phyloP scores from a whole-genome alignment of 2,329 filamentous ascomycete genomes.

The Arachnopeziza araneosa region DNA sequence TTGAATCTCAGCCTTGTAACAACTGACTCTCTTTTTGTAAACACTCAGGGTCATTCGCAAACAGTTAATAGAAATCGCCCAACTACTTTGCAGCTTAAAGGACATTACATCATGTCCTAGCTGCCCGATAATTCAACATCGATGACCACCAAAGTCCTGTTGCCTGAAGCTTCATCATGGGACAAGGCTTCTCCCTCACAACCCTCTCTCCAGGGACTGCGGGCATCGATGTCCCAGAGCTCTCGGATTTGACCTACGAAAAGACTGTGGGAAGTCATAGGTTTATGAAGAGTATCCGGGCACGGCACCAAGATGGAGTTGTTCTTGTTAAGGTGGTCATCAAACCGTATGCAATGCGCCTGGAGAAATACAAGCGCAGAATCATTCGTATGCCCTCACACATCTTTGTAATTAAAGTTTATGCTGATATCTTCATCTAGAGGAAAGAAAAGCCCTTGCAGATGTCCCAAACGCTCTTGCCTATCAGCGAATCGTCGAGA shows the following conservation, averaged over 20 bases:
- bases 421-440: constrained; percentile 37
- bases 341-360: constrained; percentile 81
- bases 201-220: constrained; percentile 87
- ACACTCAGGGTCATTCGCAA: neutral
- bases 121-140: constrained; percentile 3
- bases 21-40: neutral
- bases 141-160: constrained; percentile 21
- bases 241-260: constrained; percentile 87
- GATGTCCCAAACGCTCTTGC: constrained; percentile 86
- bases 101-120: constrained; percentile 13
- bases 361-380: constrained; percentile 71
- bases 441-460: constrained; percentile 71
- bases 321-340: constrained; percentile 93
- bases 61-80: neutral
- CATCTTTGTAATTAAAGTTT: neutral
- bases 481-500: constrained; percentile 89
- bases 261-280: constrained; percentile 84
- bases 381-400: constrained; percentile 59
- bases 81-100: constrained; percentile 18
- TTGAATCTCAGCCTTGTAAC: neutral
- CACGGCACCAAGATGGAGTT: constrained; percentile 81
- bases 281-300: constrained; percentile 95
- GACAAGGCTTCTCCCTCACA: constrained; percentile 91
- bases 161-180: constrained; percentile 55
- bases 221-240: constrained; percentile 88